phyloP scores from a whole-genome alignment of 2,329 filamentous ascomycete species.

The Alternaria viburni region DNA sequence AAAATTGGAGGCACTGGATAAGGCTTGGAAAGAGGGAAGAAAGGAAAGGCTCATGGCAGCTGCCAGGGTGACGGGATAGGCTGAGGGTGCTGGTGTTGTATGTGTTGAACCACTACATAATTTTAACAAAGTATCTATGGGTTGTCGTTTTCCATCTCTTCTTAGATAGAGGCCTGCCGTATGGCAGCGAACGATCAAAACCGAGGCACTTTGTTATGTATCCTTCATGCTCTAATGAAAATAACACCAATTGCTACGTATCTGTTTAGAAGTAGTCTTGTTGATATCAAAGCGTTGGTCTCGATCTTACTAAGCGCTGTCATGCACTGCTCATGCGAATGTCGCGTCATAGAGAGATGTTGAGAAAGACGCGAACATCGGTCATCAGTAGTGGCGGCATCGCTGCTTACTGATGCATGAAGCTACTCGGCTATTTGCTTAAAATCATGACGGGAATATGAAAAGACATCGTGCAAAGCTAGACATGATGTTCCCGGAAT shows the following conservation, averaged over 20 bases:
- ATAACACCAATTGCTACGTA: background rate
- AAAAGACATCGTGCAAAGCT: background rate
- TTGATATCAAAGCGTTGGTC: background rate
- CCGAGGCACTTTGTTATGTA: background rate
- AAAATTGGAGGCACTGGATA: conserved; percentile 82
- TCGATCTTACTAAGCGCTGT: background rate
- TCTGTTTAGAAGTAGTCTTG: background rate
- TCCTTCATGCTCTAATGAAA: background rate
- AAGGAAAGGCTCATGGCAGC: conserved; percentile 71
- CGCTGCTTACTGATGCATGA: conserved; percentile 21
- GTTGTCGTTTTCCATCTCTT: background rate
- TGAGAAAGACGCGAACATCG: background rate
- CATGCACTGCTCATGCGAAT: background rate
- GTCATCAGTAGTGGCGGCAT: background rate
- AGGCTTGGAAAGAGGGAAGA: conserved; percentile 74
- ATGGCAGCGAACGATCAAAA: background rate
- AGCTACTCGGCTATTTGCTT: conserved; percentile 11
- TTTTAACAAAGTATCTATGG: background rate
- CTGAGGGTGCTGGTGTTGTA: background rate
- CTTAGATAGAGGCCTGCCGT: background rate
- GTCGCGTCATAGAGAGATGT: background rate
- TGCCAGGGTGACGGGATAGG: conserved; percentile 43
- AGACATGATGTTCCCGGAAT: conserved; percentile 2
- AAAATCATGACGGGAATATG: conserved; percentile 1
- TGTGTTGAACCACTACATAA: background rate